Evolutionary conservation across 2,329 filamentous ascomycete genomes (phyloP).

Genomic region (Paecilomyces sp.): DNA sequence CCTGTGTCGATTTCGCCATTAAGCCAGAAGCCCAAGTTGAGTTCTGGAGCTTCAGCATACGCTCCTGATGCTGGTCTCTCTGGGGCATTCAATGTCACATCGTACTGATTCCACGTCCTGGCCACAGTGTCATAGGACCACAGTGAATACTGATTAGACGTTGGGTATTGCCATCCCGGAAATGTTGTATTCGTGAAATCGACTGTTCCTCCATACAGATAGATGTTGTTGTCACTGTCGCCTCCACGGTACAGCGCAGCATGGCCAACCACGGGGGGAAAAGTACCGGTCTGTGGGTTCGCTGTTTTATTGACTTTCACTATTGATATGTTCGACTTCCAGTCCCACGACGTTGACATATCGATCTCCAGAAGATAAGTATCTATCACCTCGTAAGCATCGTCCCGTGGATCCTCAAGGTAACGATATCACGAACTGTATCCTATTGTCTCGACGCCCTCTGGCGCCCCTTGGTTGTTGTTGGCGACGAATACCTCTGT

Average conservation of each 20-base stretch:
- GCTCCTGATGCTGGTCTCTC: conserved; percentile 29
- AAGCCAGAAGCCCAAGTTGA: conserved; percentile 31
- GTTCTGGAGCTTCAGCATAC: conserved; percentile 29
- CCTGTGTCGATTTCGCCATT: conserved; percentile 34
- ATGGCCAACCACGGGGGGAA: conserved; percentile 17
- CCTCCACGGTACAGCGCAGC: conserved; percentile 21
- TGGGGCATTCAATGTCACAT: conserved; percentile 13
- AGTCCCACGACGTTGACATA: conserved; percentile 22
- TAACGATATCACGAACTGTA: conserved; percentile 14
- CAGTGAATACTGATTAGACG: conserved; percentile 17
- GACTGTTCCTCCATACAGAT: conserved; percentile 25
- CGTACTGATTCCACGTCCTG: conserved; percentile 18
- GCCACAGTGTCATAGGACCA: conserved; percentile 21
- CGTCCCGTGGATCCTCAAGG: background rate
- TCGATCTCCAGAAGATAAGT: conserved; percentile 19
- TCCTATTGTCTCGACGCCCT: conserved; percentile 16
- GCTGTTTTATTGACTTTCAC: conserved; percentile 12
- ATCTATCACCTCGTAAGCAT: conserved; percentile 10
- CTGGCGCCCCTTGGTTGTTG: conserved; percentile 8
- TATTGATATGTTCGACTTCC: conserved; percentile 20
- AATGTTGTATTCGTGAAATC: conserved; percentile 20
- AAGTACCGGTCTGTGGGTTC: conserved; percentile 13
- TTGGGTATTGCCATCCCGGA: conserved; percentile 17
- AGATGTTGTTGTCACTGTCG: conserved; percentile 15
- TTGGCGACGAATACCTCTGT: conserved; percentile 15